phyloP scores from a whole-genome alignment of 2,329 filamentous ascomycete genomes.

The Magnaporthiopsis rhizophila region DNA sequence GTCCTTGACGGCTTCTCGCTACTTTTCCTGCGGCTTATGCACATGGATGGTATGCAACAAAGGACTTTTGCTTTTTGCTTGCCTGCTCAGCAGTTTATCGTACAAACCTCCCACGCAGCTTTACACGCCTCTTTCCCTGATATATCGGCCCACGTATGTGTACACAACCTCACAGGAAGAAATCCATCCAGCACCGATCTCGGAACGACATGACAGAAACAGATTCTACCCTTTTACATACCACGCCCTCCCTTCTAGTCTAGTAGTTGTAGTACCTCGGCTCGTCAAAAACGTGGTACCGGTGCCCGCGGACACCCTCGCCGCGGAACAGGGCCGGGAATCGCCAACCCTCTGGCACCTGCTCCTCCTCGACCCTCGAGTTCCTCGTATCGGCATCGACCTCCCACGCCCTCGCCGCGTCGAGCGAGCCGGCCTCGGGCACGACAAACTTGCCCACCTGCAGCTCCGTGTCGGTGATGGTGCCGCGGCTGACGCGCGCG shows the following conservation, averaged over 20 bases:
- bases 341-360: constrained; percentile 67
- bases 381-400: constrained; percentile 47
- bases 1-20: not conserved
- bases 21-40: too few relatives aligned
- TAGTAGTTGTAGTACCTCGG: constrained; percentile 59
- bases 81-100: not conserved
- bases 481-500: constrained; percentile 77
- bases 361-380: constrained; percentile 54
- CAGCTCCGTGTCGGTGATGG: constrained; percentile 94
- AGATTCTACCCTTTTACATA: not conserved
- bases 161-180: not conserved
- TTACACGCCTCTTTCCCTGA: not conserved
- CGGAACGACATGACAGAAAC: not conserved
- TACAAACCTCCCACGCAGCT: not conserved
- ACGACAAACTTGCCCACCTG: constrained; percentile 95
- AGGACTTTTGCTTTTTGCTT: not conserved
- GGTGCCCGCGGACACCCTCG: constrained; percentile 77
- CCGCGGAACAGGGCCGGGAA: constrained; percentile 84
- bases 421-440: constrained; percentile 57
- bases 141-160: not conserved
- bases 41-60: not conserved
- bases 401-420: constrained; percentile 25
- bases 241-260: not conserved
- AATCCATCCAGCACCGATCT: not conserved
- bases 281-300: constrained; percentile 93